These are phyloP conservation scores for Fusarium sp. DNA, from an alignment of 2,329 filamentous ascomycete species.

Conservation along the genomic window DNA sequence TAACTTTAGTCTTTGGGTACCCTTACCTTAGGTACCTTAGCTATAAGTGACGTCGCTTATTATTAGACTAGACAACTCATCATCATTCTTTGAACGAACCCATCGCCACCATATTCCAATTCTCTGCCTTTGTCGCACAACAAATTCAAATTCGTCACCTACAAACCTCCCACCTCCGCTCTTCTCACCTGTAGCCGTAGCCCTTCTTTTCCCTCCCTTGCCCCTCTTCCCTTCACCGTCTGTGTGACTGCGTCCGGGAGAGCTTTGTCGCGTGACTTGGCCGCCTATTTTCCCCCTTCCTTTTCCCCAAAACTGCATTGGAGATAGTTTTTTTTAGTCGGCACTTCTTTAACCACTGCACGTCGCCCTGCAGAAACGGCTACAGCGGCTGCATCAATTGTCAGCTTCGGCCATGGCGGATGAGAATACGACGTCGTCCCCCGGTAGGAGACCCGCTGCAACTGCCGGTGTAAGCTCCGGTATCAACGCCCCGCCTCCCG, in stretches of 20 bases:
- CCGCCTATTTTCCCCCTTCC: not conserved
- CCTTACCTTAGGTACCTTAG: not conserved
- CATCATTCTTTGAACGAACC: constrained; percentile 15
- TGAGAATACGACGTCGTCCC: constrained; percentile 34
- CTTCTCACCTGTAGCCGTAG: not conserved
- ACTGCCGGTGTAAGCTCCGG: constrained; percentile 39
- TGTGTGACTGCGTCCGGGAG: not conserved
- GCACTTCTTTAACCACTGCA: constrained; percentile 4
- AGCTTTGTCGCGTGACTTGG: constrained; percentile 40
- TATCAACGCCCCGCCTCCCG: constrained; percentile 46
- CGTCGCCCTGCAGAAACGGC: constrained; percentile 5
- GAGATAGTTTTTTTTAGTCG: constrained; percentile 6
- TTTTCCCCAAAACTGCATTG: not conserved
- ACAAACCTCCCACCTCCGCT: constrained; percentile 4
- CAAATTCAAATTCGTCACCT: constrained; percentile 13
- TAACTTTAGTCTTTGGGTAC: not conserved
- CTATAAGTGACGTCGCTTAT: constrained; percentile 37
- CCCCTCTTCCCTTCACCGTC: constrained; percentile 10
- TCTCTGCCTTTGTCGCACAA: constrained; percentile 34
- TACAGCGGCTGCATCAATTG: constrained; percentile 18
- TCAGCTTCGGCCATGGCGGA: constrained; percentile 32
- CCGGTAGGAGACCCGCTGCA: constrained; percentile 49
- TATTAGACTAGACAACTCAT: constrained; percentile 14
- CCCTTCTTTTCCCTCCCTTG: constrained; percentile 12
- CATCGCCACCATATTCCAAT: constrained; percentile 42